phyloP scores from a whole-genome alignment of 179 eudicot genomes.

The Beta lomatogona region DNA sequence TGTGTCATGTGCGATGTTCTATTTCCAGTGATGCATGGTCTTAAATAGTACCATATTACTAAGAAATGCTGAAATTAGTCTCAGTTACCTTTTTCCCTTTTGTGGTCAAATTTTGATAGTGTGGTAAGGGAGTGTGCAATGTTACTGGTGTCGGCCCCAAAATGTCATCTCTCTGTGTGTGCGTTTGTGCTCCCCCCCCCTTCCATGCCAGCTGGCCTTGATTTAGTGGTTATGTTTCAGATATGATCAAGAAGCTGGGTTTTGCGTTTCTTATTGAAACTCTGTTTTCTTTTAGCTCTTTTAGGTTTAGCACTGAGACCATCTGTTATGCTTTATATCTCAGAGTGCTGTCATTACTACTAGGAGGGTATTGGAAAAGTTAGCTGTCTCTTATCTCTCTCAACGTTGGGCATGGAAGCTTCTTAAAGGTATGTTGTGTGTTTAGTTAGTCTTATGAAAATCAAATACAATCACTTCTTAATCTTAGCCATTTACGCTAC shows the following conservation, averaged over 20 bases:
- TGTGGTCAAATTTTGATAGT: not conserved
- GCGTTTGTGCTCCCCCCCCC: not conserved
- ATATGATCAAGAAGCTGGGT: not conserved
- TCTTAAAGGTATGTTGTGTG: constrained; percentile 79
- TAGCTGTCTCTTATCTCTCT: constrained; percentile 72
- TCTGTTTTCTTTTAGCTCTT: not conserved
- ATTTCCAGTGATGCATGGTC: not conserved
- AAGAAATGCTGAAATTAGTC: not conserved
- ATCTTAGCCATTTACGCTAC: not conserved
- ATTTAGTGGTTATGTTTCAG: not conserved
- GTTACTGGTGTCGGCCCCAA: not conserved
- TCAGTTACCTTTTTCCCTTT: not conserved
- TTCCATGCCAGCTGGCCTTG: not conserved
- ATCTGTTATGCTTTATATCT: constrained; percentile 17
- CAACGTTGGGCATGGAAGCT: constrained; percentile 97
- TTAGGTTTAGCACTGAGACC: not conserved
- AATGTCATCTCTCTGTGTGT: not conserved
- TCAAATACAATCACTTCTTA: not conserved
- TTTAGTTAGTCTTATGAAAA: not conserved
- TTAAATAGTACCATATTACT: not conserved
- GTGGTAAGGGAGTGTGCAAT: not conserved
- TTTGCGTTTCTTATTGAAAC: not conserved
- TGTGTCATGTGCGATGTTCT: not conserved
- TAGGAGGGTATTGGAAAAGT: constrained; percentile 85
- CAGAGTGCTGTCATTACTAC: constrained; percentile 85